Percentiles rank a stretch among this genome's conserved stretches.
Conservation (phyloP, 116 monocot species). For the Papilionanthe hybrid region DNA sequence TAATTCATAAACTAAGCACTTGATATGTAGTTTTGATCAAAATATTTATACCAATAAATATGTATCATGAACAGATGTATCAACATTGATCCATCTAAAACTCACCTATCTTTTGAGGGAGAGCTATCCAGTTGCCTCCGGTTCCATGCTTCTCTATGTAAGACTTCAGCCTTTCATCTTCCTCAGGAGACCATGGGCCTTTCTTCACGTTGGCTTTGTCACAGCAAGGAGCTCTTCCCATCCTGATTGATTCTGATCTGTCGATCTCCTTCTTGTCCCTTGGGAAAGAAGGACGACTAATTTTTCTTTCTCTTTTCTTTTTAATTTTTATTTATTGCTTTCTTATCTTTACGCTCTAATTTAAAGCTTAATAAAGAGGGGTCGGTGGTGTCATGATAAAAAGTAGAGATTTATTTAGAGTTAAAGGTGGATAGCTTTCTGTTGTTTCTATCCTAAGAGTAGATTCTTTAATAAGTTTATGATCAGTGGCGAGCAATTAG, state of each 20-base stretch:
- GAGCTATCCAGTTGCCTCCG: conserved; percentile 82
- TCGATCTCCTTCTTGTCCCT: too few relatives aligned
- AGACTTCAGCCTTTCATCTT: conserved; percentile 67
- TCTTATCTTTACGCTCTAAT: neutral
- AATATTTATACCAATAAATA: neutral
- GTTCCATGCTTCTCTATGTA: conserved; percentile 79
- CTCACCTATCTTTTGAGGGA: conserved; percentile 79
- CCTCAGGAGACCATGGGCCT: conserved; percentile 24
- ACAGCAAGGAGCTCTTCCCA: conserved; percentile 88
- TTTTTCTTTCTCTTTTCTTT: neutral
- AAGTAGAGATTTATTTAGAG: neutral
- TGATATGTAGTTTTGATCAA: neutral
- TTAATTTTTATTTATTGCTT: neutral
- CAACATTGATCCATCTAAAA: neutral
- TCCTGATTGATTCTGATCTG: conserved; percentile 6
- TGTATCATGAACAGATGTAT: neutral
- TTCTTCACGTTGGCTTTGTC: conserved; percentile 87
- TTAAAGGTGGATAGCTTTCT: neutral
- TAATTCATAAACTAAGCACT: neutral
- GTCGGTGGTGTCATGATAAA: conserved; percentile 1
- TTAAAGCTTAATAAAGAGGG: neutral
- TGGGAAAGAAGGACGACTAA: neutral
- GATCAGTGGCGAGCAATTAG: neutral
- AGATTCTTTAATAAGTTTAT: neutral
- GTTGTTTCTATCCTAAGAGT: conserved; percentile 1